Evolutionary conservation across 805 yeast genomes (phyloP), one percentile per base, ranked within the genome.

Genomic region (Citeromyces nyonsensis): DNA sequence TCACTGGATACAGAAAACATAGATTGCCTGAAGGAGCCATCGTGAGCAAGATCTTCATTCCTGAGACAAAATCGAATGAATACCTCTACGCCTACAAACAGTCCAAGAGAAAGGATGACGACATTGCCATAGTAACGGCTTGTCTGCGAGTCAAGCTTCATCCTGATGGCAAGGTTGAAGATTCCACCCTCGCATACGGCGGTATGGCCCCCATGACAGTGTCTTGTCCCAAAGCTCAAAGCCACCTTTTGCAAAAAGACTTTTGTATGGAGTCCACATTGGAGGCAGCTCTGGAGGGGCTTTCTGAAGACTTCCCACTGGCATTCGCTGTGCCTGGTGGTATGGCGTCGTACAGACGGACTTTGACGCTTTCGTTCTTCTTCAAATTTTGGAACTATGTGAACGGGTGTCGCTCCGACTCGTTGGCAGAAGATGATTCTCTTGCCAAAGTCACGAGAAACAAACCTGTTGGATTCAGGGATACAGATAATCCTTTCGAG

Each of bases 151-250:
- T 51, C 4, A 37, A 42, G 34, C 37, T 51, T 22, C 32, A 37
- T 15, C 9, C 31, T n/a, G 38, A 40, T 6, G 51, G 49, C n/a
- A 36, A 33, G 4, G 42, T 56, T 24, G 38, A 33, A 15, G 43
- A 51, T 26, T 51, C 59, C 1, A 44, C 60, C 1, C 39, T 63
- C 11, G 61, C 55, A 3, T 63, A 56, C 35, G 69, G 69, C 20
- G 69, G 69, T 29, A 63, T 63, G 48, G 69, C 67, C 4, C 62
- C 68, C 3, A 52, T 58, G 46, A 62, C 69, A 1, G 54, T 54
- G 3, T 51, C 52, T 20, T 54, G 66, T 4, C 48, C 48, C 26
- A 46, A 59, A 12, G 51, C 65, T 2, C 51, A 47, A 32, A 41
- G 30, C 3, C 39, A 25, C 25, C 38, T 49, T 15, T 26, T 35